Evolutionary conservation across 106 monocot species (phyloP).

Genomic region (Ottelia alismoides): DNA sequence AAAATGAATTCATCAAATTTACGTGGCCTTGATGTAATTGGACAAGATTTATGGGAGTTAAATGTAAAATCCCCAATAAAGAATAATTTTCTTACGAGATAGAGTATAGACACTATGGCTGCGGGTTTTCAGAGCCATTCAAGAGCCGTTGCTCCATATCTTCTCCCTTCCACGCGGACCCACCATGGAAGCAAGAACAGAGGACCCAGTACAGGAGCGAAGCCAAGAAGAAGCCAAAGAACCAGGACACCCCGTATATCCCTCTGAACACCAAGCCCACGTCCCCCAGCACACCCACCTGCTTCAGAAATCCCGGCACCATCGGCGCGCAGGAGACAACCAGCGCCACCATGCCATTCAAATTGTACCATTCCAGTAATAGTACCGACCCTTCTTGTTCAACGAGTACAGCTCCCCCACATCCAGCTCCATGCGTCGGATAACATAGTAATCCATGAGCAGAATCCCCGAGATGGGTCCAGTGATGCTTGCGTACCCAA

Average conservation of each 20-base stretch:
- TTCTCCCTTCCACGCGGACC: too few species aligned
- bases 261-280: not conserved
- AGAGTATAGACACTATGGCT: too few species aligned
- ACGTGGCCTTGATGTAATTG: too few species aligned
- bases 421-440: conserved; percentile 20
- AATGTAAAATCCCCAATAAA: too few species aligned
- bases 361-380: conserved; percentile 30
- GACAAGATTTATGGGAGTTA: too few species aligned
- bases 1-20: too few species aligned
- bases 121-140: too few species aligned
- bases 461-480: conserved; percentile 32
- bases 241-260: conserved; percentile 31
- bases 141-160: too few species aligned
- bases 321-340: conserved; percentile 14
- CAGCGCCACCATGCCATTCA: conserved; percentile 20
- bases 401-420: conserved; percentile 16
- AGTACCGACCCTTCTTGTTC: conserved; percentile 10
- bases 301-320: conserved; percentile 38
- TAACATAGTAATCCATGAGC: conserved; percentile 29
- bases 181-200: too few species aligned
- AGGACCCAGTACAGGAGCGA: conserved; percentile 17
- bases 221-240: conserved; percentile 33
- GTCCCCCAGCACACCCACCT: conserved; percentile 12
- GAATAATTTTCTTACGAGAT: too few species aligned
- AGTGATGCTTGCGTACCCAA: conserved; percentile 28